Conservation (phyloP, 306 rosid genomes). For the Sphenostylis stenocarpa region DNA sequence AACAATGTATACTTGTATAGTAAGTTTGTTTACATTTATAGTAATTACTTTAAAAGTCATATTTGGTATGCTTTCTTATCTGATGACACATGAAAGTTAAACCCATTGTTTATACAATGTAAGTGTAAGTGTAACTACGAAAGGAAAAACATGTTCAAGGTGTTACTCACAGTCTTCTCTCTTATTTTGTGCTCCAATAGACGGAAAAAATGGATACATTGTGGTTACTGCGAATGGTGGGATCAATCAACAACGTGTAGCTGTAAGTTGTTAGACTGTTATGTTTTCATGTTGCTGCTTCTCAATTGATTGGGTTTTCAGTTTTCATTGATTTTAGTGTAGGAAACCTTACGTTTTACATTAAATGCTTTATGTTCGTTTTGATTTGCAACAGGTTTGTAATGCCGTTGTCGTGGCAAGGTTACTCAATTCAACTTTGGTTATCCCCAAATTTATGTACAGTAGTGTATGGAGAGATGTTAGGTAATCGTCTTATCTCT, state of each 20-base stretch:
- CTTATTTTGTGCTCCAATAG: constrained; percentile 44
- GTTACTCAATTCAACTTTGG: constrained; percentile 79
- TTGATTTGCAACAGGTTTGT: constrained; percentile 72
- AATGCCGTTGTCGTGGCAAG: constrained; percentile 84
- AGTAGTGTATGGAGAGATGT: constrained; percentile 95
- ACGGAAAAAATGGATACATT: constrained; percentile 80
- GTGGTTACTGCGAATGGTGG: constrained; percentile 98
- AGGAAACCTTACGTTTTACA: constrained; percentile 5
- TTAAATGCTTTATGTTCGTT: constrained; percentile 17
- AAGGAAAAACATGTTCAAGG: not conserved
- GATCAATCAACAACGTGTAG: constrained; percentile 95
- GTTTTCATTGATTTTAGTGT: constrained; percentile 17
- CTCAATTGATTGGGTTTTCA: constrained; percentile 15
- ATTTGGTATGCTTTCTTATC: not conserved
- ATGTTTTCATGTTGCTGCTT: constrained; percentile 20
- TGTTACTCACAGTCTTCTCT: constrained; percentile 39
- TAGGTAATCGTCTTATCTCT: constrained; percentile 60
- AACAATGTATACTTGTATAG: not conserved
- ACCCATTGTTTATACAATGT: not conserved
- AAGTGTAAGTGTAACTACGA: constrained; percentile 9
- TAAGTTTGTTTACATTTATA: not conserved
- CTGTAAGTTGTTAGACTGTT: constrained; percentile 57
- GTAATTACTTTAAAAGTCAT: not conserved
- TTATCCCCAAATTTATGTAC: constrained; percentile 84
- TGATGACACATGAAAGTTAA: not conserved